Evolutionary conservation across 225 moss, liverwort and hornwort genomes (phyloP).

Genomic region (Takakia lepidozioides): DNA sequence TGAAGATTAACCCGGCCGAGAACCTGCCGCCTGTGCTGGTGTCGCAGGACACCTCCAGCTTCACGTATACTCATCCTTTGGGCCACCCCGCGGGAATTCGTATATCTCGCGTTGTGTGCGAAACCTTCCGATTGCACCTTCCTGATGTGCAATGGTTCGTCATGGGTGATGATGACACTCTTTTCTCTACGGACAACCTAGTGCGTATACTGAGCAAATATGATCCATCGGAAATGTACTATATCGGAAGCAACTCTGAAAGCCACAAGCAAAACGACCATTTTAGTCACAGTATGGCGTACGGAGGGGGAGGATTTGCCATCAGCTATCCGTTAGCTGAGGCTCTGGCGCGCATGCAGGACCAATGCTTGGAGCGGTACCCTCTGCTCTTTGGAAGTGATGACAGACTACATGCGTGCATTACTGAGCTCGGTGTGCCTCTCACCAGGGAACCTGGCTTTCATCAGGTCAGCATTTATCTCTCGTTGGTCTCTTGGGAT

Average conservation of each 20-base stretch:
- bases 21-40: constrained; percentile 55
- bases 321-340: constrained; percentile 44
- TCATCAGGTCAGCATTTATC: constrained; percentile 43
- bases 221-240: constrained; percentile 50
- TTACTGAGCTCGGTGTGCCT: constrained; percentile 54
- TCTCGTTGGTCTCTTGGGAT: too few species aligned
- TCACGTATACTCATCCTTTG: constrained; percentile 60
- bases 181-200: constrained; percentile 87
- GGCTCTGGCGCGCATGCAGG: constrained; percentile 37
- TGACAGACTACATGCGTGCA: constrained; percentile 53
- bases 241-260: constrained; percentile 53
- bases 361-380: constrained; percentile 45
- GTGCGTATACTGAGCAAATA: constrained; percentile 70
- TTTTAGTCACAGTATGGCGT: constrained; percentile 50
- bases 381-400: constrained; percentile 51
- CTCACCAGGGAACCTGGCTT: constrained; percentile 41
- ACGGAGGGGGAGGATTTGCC: constrained; percentile 49
- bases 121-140: constrained; percentile 62
- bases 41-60: constrained; percentile 80
- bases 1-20: constrained; percentile 26
- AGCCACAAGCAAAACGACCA: constrained; percentile 49
- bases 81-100: constrained; percentile 89
- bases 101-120: constrained; percentile 76
- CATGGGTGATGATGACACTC: constrained; percentile 95
- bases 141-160: constrained; percentile 87